phyloP scores from a whole-genome alignment of 148 eudicot species.

The Salicornia ramosissima region DNA sequence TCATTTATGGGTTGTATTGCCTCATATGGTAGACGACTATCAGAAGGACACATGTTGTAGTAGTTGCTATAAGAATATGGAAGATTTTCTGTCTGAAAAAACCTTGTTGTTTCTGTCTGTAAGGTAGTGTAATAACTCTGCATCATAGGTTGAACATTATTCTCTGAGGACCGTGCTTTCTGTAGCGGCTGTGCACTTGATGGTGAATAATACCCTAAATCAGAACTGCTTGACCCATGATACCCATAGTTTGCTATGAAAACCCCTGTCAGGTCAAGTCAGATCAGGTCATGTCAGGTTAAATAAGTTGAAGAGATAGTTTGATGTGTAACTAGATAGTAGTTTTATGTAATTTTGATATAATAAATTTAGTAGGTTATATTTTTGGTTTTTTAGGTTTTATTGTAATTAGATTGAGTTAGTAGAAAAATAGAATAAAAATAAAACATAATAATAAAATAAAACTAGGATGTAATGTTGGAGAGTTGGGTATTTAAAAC shows the following conservation, averaged over 20 bases:
- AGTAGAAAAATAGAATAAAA: too few relatives aligned
- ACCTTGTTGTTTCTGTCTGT: not conserved
- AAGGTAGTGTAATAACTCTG: conserved; percentile 1
- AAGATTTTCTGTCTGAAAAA: not conserved
- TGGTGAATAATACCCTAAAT: not conserved
- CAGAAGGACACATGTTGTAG: not conserved
- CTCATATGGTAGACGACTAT: not conserved
- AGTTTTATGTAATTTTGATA: too few relatives aligned
- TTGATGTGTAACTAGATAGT: too few relatives aligned
- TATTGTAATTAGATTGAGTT: too few relatives aligned
- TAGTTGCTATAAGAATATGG: not conserved
- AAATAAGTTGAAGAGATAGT: too few relatives aligned
- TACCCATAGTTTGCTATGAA: not conserved
- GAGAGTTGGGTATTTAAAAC: too few relatives aligned
- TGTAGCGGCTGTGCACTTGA: not conserved
- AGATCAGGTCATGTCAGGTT: too few relatives aligned
- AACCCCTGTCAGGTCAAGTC: too few relatives aligned
- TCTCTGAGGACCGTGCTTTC: not conserved
- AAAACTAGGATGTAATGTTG: too few relatives aligned
- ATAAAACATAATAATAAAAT: too few relatives aligned
- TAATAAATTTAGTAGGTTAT: too few relatives aligned
- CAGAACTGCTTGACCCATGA: not conserved
- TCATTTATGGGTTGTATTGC: conserved; percentile 3
- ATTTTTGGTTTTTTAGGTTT: too few relatives aligned
- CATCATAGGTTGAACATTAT: not conserved